Conservation (phyloP, 208 protist genomes). For the Plasmodiophora brassicae region DNA sequence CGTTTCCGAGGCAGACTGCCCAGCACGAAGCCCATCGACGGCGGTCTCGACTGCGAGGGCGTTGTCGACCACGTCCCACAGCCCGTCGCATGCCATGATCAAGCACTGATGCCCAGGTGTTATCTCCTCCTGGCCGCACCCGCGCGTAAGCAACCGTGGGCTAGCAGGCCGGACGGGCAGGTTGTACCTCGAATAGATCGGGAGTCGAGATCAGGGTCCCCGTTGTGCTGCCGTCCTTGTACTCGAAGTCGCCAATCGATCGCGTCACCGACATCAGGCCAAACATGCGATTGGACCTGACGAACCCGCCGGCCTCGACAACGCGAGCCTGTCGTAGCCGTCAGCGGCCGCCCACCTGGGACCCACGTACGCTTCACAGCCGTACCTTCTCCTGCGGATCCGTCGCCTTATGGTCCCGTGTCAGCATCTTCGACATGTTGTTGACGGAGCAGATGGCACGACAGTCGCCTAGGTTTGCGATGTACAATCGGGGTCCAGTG, state of each 20-base stretch:
- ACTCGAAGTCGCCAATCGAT: constrained; percentile 29
- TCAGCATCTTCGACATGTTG: constrained; percentile 18
- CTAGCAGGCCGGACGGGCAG: background rate
- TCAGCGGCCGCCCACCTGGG: background rate
- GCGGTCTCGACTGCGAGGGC: constrained; percentile 1
- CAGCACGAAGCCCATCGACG: background rate
- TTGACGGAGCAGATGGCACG: background rate
- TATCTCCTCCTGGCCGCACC: background rate
- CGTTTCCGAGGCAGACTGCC: background rate
- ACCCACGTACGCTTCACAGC: background rate
- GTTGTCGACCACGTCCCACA: constrained; percentile 15
- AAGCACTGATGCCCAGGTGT: background rate
- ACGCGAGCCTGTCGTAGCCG: background rate
- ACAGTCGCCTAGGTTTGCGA: constrained; percentile 1
- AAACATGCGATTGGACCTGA: constrained; percentile 9
- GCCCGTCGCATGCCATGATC: constrained; percentile 2
- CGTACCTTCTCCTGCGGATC: background rate
- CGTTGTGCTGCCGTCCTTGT: background rate
- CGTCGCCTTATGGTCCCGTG: constrained; percentile 9
- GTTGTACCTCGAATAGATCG: background rate
- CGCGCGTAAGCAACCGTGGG: background rate
- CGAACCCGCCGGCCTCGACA: constrained; percentile 6
- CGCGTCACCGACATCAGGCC: constrained; percentile 28
- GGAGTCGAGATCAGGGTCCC: background rate
- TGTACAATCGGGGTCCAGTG: background rate